Percentiles rank a stretch among this genome's conserved stretches.
Conservation (phyloP, 495 filamentous ascomycete genomes). For the Annulohypoxylon bovei region DNA sequence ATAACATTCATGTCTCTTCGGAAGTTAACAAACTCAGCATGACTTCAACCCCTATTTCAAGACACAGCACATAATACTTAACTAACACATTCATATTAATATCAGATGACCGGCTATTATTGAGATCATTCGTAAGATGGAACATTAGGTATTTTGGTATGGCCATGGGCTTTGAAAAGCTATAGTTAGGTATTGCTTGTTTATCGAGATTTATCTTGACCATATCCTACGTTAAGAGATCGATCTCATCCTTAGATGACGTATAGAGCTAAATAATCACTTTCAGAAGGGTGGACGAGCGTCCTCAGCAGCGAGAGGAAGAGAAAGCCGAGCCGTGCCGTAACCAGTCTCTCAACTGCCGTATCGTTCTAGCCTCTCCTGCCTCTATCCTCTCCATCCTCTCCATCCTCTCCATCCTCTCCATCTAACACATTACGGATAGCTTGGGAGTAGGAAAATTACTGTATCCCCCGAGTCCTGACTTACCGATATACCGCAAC, state of each 20-base stretch:
- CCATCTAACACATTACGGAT: not conserved
- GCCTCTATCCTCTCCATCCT: constrained; percentile 5
- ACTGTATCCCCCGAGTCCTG: not conserved
- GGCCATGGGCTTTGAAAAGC: not conserved
- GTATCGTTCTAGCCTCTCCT: constrained; percentile 2
- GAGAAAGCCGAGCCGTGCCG: not conserved
- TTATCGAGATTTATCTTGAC: not conserved
- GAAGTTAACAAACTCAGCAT: no score
- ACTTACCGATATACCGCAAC: constrained; percentile 12
- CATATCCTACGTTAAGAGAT: not conserved
- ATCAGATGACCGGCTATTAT: no score
- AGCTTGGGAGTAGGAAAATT: constrained; percentile 1
- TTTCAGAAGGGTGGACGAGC: not conserved
- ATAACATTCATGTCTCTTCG: no score
- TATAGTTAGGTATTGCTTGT: not conserved
- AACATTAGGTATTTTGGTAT: no score
- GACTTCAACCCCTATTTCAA: no score
- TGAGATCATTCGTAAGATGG: no score
- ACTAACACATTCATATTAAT: no score
- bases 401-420: not conserved
- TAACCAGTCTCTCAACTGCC: not conserved
- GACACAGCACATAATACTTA: no score
- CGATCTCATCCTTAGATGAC: not conserved
- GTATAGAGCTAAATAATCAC: not conserved
- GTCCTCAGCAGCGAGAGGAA: not conserved